Percentiles rank a stretch among this genome's conserved stretches.
These are phyloP conservation scores for Fusarium compactum DNA, from an alignment of 2,329 filamentous ascomycete genomes.

Conservation along the genomic window DNA sequence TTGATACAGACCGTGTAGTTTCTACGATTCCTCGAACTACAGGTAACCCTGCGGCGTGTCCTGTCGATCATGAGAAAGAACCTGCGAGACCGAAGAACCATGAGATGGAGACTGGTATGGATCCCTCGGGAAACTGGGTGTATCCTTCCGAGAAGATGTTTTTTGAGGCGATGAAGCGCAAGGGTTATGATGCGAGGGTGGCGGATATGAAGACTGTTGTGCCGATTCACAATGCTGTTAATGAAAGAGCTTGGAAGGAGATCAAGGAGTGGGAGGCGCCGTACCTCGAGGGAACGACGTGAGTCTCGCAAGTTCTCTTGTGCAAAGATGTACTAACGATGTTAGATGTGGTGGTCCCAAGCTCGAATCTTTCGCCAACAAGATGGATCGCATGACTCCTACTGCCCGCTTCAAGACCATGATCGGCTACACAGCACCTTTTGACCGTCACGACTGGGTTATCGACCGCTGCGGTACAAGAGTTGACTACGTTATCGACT, in stretches of 20 bases:
- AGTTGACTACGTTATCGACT: conserved; percentile 97
- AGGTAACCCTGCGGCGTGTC: conserved; percentile 52
- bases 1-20: conserved; percentile 77
- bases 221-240: conserved; percentile 98
- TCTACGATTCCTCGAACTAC: conserved; percentile 81
- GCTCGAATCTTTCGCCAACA: conserved; percentile 85
- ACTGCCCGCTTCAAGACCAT: conserved; percentile 84
- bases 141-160: conserved; percentile 98
- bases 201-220: conserved; percentile 92
- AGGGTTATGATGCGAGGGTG: conserved; percentile 78
- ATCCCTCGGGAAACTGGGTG: conserved; percentile 89
- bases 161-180: conserved; percentile 95
- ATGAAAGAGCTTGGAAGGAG: conserved; percentile 94
- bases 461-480: conserved; percentile 88
- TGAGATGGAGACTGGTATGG: conserved; percentile 81
- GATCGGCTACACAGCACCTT: conserved; percentile 90
- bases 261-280: conserved; percentile 90
- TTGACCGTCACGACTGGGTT: conserved; percentile 97
- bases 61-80: conserved; percentile 54
- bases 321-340: conserved; percentile 2
- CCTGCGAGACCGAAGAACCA: conserved; percentile 69
- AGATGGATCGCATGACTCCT: conserved; percentile 77
- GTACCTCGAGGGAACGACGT: conserved; percentile 69
- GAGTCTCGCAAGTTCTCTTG: conserved; percentile 39
- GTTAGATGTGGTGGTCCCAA: conserved; percentile 77